phyloP scores from a whole-genome alignment of 768 basidiomycete species.

The Leccinum incarnatum region DNA sequence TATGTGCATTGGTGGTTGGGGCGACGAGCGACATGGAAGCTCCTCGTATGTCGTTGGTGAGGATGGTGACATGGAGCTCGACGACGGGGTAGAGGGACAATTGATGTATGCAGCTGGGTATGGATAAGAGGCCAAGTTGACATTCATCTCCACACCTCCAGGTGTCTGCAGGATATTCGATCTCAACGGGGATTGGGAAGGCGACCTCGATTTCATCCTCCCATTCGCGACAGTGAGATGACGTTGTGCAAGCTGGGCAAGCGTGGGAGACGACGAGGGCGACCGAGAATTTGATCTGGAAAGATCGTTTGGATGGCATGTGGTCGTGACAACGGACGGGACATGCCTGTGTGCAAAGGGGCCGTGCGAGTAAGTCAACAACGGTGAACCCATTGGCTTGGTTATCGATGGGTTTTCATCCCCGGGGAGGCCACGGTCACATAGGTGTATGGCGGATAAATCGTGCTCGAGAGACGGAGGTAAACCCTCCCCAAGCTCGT shows the following conservation, averaged over 20 bases:
- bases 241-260: slow-evolving; percentile 25
- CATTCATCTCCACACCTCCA: slow-evolving; percentile 13
- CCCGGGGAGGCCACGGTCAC: slow-evolving; percentile 13
- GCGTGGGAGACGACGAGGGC: slow-evolving; percentile 9
- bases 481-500: slow-evolving; percentile 10
- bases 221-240: slow-evolving; percentile 22
- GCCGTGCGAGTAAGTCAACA: slow-evolving; percentile 16
- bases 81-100: slow-evolving; percentile 58
- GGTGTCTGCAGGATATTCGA: slow-evolving; percentile 18
- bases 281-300: slow-evolving; percentile 15
- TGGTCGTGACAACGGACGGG: slow-evolving; percentile 48
- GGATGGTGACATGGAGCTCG: slow-evolving; percentile 51
- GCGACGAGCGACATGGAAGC: slow-evolving; percentile 20
- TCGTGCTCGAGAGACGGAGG: slow-evolving; percentile 22
- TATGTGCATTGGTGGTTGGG: slow-evolving; percentile 12
- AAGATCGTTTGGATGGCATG: slow-evolving; percentile 26
- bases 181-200: slow-evolving; percentile 32
- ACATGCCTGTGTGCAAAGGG: slow-evolving; percentile 45
- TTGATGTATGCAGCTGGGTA: slow-evolving; percentile 40
- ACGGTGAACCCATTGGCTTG: slow-evolving; percentile 9
- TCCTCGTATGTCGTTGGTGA: slow-evolving; percentile 30
- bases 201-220: slow-evolving; percentile 30
- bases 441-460: slow-evolving; percentile 20
- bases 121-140: slow-evolving; percentile 8
- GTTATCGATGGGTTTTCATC: slow-evolving; percentile 5